phyloP scores from a whole-genome alignment of 1,284 basidiomycete genomes.

The Taiwanofungus camphoratus region DNA sequence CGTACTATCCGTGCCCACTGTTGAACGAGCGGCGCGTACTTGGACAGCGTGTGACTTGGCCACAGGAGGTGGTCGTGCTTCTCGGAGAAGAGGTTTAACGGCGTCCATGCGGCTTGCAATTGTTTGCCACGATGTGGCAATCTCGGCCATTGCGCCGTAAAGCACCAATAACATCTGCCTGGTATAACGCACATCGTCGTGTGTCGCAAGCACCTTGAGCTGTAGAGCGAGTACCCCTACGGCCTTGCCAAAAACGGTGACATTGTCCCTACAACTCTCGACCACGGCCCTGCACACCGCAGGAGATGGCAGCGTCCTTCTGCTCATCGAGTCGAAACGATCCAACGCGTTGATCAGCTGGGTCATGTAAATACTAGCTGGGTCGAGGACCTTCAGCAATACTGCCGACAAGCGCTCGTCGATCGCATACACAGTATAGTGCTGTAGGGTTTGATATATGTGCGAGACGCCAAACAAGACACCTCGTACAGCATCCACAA shows the following conservation, averaged over 20 bases:
- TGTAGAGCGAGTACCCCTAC: slow-evolving; percentile 81
- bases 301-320: slow-evolving; percentile 64
- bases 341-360: slow-evolving; percentile 88
- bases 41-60: slow-evolving; percentile 22
- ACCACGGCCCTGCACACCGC: slow-evolving; percentile 76
- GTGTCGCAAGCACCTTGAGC: slow-evolving; percentile 68
- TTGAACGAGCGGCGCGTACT: slow-evolving; percentile 16
- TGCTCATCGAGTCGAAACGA: slow-evolving; percentile 83
- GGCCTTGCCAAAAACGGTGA: slow-evolving; percentile 84
- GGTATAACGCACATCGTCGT: slow-evolving; percentile 84
- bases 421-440: slow-evolving; percentile 83
- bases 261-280: slow-evolving; percentile 81
- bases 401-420: slow-evolving; percentile 84
- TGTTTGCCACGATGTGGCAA: slow-evolving; percentile 79
- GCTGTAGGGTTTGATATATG: slow-evolving; percentile 84
- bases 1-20: slow-evolving; percentile 12
- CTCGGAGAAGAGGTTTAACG: slow-evolving; percentile 61
- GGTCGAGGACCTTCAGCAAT: slow-evolving; percentile 79
- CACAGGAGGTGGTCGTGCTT: slow-evolving; percentile 31
- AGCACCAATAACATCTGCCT: slow-evolving; percentile 85
- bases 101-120: slow-evolving; percentile 73
- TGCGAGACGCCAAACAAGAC: slow-evolving; percentile 92
- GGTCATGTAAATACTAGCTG: slow-evolving; percentile 79
- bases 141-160: slow-evolving; percentile 88
- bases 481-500: slow-evolving; percentile 87